A percentile compares a stretch with the other conserved stretches of the same genome.
phyloP scores from a whole-genome alignment of 169 alveolate species.

The Amoebophrya sp. region DNA sequence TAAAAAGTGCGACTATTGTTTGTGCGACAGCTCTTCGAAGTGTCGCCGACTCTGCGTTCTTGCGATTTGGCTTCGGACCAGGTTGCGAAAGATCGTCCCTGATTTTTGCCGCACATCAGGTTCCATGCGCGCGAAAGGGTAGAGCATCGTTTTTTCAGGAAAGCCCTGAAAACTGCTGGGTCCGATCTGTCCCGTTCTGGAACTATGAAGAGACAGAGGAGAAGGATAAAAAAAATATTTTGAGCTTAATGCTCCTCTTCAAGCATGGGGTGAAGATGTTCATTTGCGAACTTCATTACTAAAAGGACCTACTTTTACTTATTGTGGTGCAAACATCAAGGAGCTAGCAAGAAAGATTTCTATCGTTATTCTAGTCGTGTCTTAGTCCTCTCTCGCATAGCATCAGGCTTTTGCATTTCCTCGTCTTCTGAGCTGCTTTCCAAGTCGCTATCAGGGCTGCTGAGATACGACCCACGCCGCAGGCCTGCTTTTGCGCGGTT shows the following conservation, averaged over 20 bases:
- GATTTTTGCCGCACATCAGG: neutral
- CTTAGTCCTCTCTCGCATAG: too few relatives aligned
- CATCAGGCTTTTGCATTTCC: too few relatives aligned
- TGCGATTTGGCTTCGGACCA: neutral
- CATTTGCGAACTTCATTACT: too few relatives aligned
- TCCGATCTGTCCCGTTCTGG: neutral
- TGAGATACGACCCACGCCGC: neutral
- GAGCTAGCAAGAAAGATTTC: too few relatives aligned
- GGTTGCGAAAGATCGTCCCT: neutral
- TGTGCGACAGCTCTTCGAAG: neutral
- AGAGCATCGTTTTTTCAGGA: neutral
- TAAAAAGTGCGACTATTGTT: neutral
- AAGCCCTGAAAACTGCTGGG: neutral
- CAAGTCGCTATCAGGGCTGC: neutral
- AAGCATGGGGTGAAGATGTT: too few relatives aligned
- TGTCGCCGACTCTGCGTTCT: neutral
- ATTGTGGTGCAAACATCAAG: too few relatives aligned
- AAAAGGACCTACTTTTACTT: too few relatives aligned
- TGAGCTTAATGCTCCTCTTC: too few relatives aligned
- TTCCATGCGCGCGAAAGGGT: neutral
- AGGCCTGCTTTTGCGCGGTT: neutral
- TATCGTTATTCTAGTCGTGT: too few relatives aligned
- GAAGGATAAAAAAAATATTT: too few relatives aligned
- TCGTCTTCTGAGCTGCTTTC: neutral
- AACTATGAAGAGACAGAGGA: too few relatives aligned